Evolutionary conservation across 2,329 filamentous ascomycete species (phyloP).

Genomic region (Trichoderma oligosporum): DNA sequence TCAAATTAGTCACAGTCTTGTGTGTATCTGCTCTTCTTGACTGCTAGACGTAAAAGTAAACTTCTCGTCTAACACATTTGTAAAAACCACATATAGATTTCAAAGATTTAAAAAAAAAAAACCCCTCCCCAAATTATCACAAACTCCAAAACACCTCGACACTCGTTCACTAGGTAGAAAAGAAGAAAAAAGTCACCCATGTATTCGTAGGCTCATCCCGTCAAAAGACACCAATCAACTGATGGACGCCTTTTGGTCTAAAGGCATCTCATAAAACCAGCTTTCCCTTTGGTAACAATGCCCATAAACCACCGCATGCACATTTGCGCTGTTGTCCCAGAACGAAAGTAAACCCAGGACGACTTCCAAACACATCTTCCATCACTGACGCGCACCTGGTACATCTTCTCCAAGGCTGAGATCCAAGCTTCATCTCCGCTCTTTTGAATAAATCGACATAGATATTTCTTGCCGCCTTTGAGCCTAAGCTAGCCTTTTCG

Average conservation of each 20-base stretch:
- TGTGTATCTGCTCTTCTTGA: not conserved
- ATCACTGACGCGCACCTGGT: conserved; percentile 63
- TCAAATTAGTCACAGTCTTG: not conserved
- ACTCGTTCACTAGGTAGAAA: not conserved
- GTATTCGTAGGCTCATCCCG: not conserved
- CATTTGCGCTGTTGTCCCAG: conserved; percentile 54
- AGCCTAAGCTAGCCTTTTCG: conserved; percentile 46
- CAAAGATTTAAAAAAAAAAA: not conserved
- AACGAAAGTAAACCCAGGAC: conserved; percentile 52
- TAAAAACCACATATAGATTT: not conserved
- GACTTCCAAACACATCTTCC: conserved; percentile 51
- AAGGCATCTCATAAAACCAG: conserved; percentile 21
- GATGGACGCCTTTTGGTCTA: not conserved
- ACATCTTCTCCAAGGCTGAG: conserved; percentile 37
- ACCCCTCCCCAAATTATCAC: too few relatives aligned
- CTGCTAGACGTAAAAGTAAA: too few relatives aligned
- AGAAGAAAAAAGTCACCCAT: too few relatives aligned
- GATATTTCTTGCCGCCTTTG: conserved; percentile 35
- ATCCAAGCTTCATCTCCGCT: conserved; percentile 44
- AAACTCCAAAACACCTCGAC: conserved; percentile 2
- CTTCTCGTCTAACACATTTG: not conserved
- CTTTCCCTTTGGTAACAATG: conserved; percentile 38
- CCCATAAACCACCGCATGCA: conserved; percentile 53
- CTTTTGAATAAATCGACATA: conserved; percentile 57
- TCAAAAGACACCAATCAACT: conserved; percentile 1